Conservation (phyloP, 2,329 filamentous ascomycete genomes). For the Fusarium buharicum region DNA sequence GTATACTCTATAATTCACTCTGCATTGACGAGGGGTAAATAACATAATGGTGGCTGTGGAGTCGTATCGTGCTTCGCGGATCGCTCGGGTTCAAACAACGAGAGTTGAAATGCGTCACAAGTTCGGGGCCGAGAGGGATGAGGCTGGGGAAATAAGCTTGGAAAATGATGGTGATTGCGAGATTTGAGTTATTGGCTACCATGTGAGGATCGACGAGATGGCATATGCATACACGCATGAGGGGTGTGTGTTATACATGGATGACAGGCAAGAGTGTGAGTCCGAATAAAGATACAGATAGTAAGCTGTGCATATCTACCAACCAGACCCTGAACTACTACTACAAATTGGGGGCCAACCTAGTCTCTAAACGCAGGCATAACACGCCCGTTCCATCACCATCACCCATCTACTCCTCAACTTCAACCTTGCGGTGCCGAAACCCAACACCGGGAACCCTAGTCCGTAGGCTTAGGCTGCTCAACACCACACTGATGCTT, state of each 20-base stretch:
- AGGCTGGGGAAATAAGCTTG: neutral
- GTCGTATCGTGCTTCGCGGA: constrained; percentile 10
- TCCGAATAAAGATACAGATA: neutral
- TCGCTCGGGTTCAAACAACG: constrained; percentile 14
- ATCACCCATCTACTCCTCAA: constrained; percentile 2
- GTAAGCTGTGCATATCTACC: constrained; percentile 24
- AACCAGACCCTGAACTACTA: constrained; percentile 5
- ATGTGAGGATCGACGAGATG: constrained; percentile 18
- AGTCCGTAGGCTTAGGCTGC: constrained; percentile 77
- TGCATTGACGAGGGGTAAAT: neutral
- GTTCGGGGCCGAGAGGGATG: constrained; percentile 19
- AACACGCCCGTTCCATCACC: neutral
- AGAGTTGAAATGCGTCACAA: constrained; percentile 3
- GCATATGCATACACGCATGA: constrained; percentile 13
- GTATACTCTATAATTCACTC: neutral
- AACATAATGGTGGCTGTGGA: constrained; percentile 22
- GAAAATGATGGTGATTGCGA: constrained; percentile 26
- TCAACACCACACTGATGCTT: constrained; percentile 87
- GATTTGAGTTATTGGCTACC: constrained; percentile 29
- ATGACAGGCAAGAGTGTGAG: neutral
- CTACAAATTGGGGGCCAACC: constrained; percentile 12
- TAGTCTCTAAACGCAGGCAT: constrained; percentile 20
- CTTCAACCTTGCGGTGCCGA: constrained; percentile 41
- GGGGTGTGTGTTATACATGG: neutral
- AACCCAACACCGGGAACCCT: constrained; percentile 58